Evolutionary conservation across 768 basidiomycete genomes (phyloP).

Genomic region (Kockovaella imperatae): DNA sequence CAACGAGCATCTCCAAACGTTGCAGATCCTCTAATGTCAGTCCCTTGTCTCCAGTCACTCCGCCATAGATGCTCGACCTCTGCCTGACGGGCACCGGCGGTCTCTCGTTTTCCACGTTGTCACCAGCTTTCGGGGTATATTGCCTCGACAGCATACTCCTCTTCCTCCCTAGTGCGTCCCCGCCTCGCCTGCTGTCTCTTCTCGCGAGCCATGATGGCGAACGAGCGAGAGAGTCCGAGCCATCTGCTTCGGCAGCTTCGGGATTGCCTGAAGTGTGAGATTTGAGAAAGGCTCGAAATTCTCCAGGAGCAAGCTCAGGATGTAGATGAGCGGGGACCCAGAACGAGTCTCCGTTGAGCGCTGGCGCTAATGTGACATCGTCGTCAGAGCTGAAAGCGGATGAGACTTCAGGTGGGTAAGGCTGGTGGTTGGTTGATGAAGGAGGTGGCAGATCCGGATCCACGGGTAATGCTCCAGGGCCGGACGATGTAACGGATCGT

Average conservation of each 20-base stretch:
- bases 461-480: constrained; percentile 71
- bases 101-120: constrained; percentile 63
- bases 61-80: constrained; percentile 57
- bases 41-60: constrained; percentile 62
- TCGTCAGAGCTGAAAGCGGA: constrained; percentile 27
- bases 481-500: constrained; percentile 64
- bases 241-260: constrained; percentile 20
- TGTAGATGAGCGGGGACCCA: constrained; percentile 97
- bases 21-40: constrained; percentile 92
- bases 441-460: constrained; percentile 86
- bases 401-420: constrained; percentile 8
- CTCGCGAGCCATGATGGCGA: constrained; percentile 23
- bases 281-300: constrained; percentile 90
- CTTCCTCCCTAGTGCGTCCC: constrained; percentile 61
- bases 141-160: constrained; percentile 91
- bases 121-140: constrained; percentile 72
- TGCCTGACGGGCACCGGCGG: constrained; percentile 47
- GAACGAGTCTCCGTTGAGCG: constrained; percentile 64
- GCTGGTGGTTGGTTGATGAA: constrained; percentile 29
- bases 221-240: constrained; percentile 19
- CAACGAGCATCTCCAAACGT: constrained; percentile 82
- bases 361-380: constrained; percentile 35
- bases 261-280: constrained; percentile 63
- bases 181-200: constrained; percentile 44
- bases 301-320: constrained; percentile 93